Evolutionary conservation across 345 rosid genomes (phyloP), one percentile per base, ranked within the genome.

Genomic region (Citrus mangshanensis): DNA sequence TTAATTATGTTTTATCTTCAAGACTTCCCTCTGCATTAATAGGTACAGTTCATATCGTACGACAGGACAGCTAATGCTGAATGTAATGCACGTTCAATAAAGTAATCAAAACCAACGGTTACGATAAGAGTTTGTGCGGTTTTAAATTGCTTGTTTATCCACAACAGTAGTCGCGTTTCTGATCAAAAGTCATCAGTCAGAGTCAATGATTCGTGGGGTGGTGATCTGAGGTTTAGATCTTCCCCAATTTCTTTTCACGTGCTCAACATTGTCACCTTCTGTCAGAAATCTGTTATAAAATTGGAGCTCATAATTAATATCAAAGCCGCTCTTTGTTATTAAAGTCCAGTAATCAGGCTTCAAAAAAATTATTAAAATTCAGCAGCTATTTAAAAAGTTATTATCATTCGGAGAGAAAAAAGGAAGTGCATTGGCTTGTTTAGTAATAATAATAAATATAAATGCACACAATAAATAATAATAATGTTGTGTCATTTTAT

Each of bases 21-120:
- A 24, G n/a, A 40, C 9, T 2, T 3, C 55, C 6, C 22, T 7
- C 38, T 16, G 13, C 38, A 6, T 64, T 18, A 64, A 6, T 32
- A 16, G 1, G 13, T 65, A 18, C 40, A 14, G 24, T 19, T 21
- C 1, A 54, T 18, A 54, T 18, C 9, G 6, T 9, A 3, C 13
- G 51, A 1, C 21, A 10, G 5, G 12, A 14, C 58, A 42, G 35
- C 77, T 42, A 74, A 40, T 62, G 0, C 58, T 8, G 22, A 18
- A 4, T 54, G 58, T 54, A 19, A 54, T 18, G 58, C n/a, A 13
- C 10, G 9, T 37, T 14, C 35, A 24, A 73, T 24, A 35, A 60
- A 34, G 75, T 76, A 71, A 30, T 56, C 35, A 46, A 30, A 24
- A 77, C 72, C 62, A 35, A 76, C 77, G 80, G 77, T 46, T 34